These are phyloP conservation scores for Tephrocybe sp. DNA, from an alignment of 768 basidiomycete species.

Conservation along the genomic window DNA sequence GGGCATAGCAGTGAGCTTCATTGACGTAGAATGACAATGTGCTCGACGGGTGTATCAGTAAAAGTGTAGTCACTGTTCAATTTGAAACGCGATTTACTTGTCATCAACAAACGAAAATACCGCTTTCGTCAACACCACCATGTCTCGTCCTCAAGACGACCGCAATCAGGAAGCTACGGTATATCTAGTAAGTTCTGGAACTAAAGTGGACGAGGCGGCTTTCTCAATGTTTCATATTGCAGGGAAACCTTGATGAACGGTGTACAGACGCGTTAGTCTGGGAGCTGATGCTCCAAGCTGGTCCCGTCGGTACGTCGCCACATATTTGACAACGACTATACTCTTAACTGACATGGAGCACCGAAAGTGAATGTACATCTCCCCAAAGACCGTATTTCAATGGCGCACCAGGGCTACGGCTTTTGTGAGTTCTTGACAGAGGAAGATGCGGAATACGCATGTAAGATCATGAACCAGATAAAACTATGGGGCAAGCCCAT, in stretches of 20 bases:
- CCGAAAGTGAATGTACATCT: slow-evolving; percentile 92
- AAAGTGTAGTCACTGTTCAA: background rate
- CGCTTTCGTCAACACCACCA: slow-evolving; percentile 21
- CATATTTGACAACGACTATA: background rate
- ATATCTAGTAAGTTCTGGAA: slow-evolving; percentile 62
- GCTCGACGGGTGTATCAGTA: background rate
- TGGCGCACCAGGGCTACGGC: slow-evolving; percentile 98
- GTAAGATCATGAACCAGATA: slow-evolving; percentile 99
- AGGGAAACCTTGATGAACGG: slow-evolving; percentile 98
- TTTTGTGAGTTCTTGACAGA: slow-evolving; percentile 99
- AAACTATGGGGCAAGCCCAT: slow-evolving; percentile 99
- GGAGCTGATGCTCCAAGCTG: slow-evolving; percentile 99
- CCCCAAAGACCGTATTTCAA: slow-evolving; percentile 97
- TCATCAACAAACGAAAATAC: slow-evolving; percentile 15
- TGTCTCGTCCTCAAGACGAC: slow-evolving; percentile 82
- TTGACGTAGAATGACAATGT: slow-evolving; percentile 10
- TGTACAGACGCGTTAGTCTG: slow-evolving; percentile 93
- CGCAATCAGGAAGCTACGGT: slow-evolving; percentile 91
- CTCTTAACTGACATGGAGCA: slow-evolving; percentile 3
- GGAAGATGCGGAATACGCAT: slow-evolving; percentile 99
- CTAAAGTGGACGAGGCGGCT: background rate
- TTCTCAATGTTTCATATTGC: slow-evolving; percentile 5
- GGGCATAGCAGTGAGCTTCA: background rate
- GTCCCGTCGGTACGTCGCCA: slow-evolving; percentile 82
- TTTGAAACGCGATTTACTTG: background rate